Percentiles rank a stretch among this genome's conserved stretches.
Evolutionary conservation across 1,284 basidiomycete species (phyloP).

Genomic region (Takashimella tepidaria): DNA sequence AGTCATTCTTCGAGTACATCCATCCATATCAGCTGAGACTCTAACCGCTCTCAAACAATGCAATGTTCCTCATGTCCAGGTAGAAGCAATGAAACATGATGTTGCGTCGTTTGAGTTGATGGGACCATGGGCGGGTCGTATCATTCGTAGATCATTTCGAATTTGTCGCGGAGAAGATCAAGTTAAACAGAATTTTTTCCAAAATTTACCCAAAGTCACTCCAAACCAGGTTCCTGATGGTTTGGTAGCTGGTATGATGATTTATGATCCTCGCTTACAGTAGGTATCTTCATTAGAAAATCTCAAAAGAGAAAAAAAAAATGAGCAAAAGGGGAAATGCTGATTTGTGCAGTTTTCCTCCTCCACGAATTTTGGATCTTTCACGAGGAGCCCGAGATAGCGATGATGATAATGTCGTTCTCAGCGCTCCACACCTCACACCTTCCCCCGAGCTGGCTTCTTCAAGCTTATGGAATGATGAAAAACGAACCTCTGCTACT

Average conservation of each 20-base stretch:
- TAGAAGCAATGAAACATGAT: slow-evolving; percentile 63
- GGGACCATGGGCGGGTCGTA: slow-evolving; percentile 73
- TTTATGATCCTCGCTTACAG: slow-evolving; percentile 62
- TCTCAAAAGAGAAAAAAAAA: no score
- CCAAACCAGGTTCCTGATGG: slow-evolving; percentile 64
- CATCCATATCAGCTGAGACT: slow-evolving; percentile 59
- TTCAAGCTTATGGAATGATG: slow-evolving; percentile 66
- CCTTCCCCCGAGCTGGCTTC: slow-evolving; percentile 60
- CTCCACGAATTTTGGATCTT: slow-evolving; percentile 11
- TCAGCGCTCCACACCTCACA: slow-evolving; percentile 45
- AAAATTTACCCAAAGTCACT: slow-evolving; percentile 57
- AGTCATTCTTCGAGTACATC: slow-evolving; percentile 75
- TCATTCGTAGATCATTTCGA: slow-evolving; percentile 66
- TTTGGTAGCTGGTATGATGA: slow-evolving; percentile 68
- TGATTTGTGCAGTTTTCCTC: slow-evolving; percentile 35
- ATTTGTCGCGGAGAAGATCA: slow-evolving; percentile 54
- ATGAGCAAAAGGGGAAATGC: no score
- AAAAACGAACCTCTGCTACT: not conserved
- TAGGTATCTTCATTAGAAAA: slow-evolving; percentile 9
- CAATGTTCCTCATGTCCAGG: slow-evolving; percentile 51
- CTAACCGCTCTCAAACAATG: slow-evolving; percentile 54
- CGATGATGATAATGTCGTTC: slow-evolving; percentile 3
- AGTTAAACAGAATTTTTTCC: slow-evolving; percentile 69
- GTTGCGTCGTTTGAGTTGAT: slow-evolving; percentile 79
- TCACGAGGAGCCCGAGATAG: slow-evolving; percentile 26